phyloP scores from a whole-genome alignment of 495 filamentous ascomycete genomes.

The Articulospora tetracladia region DNA sequence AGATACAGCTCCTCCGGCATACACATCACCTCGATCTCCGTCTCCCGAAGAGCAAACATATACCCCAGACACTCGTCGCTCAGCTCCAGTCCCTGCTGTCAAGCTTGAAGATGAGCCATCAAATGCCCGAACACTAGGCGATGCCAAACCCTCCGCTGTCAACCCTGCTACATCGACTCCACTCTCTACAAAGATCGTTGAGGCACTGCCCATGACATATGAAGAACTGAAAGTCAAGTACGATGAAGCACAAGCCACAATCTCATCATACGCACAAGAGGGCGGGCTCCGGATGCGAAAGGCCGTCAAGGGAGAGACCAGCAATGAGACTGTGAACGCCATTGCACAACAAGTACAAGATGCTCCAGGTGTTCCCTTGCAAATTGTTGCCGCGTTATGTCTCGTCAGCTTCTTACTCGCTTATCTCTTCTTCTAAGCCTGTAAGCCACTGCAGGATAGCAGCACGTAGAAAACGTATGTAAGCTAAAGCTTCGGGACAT shows the following conservation, averaged over 20 bases:
- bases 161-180: background rate
- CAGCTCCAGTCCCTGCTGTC: constrained; percentile 6
- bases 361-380: constrained; percentile 61
- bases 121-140: constrained; percentile 3
- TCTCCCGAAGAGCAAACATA: constrained; percentile 37
- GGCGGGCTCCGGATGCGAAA: constrained; percentile 71
- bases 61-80: constrained; percentile 23
- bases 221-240: constrained; percentile 71
- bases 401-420: constrained; percentile 87
- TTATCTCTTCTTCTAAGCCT: constrained; percentile 83
- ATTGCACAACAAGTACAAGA: constrained; percentile 54
- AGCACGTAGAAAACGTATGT: background rate
- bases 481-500: background rate
- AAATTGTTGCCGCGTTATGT: constrained; percentile 78
- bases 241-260: constrained; percentile 68
- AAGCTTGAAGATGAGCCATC: constrained; percentile 16
- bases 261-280: constrained; percentile 67
- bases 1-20: constrained; percentile 51
- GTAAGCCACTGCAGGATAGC: no score
- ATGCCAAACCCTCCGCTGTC: constrained; percentile 2
- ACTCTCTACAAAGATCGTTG: background rate
- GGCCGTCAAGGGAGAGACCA: constrained; percentile 38
- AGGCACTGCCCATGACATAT: constrained; percentile 12
- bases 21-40: constrained; percentile 41
- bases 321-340: constrained; percentile 41